Base-by-base conservation (phyloP, 2,329 filamentous ascomycete genomes). In the Zasmidium cellare region DNA sequence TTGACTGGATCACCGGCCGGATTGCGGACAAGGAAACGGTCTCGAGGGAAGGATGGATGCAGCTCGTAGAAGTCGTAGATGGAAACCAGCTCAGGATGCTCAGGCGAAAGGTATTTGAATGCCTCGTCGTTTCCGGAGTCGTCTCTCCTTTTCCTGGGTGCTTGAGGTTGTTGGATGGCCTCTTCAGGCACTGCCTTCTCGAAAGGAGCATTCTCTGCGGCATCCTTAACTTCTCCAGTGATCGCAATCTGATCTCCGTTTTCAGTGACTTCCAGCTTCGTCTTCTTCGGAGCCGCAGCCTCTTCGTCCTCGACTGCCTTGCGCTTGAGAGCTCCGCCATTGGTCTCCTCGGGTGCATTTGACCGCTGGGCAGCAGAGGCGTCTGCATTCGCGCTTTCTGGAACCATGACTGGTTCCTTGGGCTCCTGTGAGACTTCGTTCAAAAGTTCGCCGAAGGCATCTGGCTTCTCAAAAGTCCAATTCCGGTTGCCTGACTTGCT, bases 21-120 rank as follows among this genome's bases (percentile, higher is more conserved):
- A 77, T 99, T 99, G 69, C 94, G 90, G 53, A 99, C 94, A 87
- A 99, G 90, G 79, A 94, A 99, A 56, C 93, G 87, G 74, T 96
- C 90, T 20, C 87, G 82, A 0, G 94, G 94, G 80, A 99, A 99
- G 49, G 88, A 87, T 0, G 86, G 75, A 0, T 91, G 92, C 62
- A 97, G 81, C 53, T 88, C 82, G 79, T 97, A 99, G 77, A 97
- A 97, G 2, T 84, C 75, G 68, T 87, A 88, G 70, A 99, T 93
- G 55, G 83, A 82, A 61, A 86, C 74, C 54, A 99, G 87, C 59
- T 94, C 90, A 2, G 86, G 79, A 72, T 97, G 90, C 23, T 88
- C 82, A 0, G 85, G 76, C 9, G 87, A 76, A 44, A 99, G 83
- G 72, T 92, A 99, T 72, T 96, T 97, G 82, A 96, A 99, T 3